Conservation (phyloP, 164 flowering plant genomes). For the Chimonanthus salicifolius region DNA sequence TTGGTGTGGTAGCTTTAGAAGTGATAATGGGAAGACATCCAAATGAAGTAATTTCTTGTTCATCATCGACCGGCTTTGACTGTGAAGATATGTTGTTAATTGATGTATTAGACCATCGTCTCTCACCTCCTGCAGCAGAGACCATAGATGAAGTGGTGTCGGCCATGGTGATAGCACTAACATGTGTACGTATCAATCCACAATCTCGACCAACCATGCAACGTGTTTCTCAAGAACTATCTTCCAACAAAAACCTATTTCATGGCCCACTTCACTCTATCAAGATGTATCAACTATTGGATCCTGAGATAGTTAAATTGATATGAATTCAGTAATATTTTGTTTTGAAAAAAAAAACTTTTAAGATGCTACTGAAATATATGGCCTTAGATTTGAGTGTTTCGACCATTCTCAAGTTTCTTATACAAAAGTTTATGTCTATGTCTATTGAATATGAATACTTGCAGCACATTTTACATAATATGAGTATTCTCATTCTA, state of each 20-base stretch:
- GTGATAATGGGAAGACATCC: conserved; percentile 10
- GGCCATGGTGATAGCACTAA: background rate
- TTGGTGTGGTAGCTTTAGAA: background rate
- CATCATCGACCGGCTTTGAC: background rate
- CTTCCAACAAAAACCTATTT: background rate
- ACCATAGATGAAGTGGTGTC: background rate
- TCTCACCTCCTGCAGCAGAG: background rate
- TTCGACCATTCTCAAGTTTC: no score
- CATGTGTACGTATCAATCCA: conserved; percentile 1
- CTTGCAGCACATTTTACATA: no score
- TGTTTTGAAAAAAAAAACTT: no score
- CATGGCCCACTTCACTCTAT: background rate
- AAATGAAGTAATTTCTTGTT: conserved; percentile 4
- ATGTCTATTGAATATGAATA: no score
- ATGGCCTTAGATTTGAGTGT: no score
- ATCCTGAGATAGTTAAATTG: background rate
- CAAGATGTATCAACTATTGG: background rate
- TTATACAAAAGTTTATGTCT: no score
- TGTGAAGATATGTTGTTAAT: background rate
- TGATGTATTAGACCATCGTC: conserved; percentile 7
- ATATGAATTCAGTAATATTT: no score
- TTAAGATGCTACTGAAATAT: no score
- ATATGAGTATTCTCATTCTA: no score
- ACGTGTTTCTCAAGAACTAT: background rate
- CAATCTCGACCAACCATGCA: conserved; percentile 5